These are phyloP conservation scores for Fusarium coffeatum DNA, from an alignment of 2,329 filamentous ascomycete genomes.

Conservation along the genomic window DNA sequence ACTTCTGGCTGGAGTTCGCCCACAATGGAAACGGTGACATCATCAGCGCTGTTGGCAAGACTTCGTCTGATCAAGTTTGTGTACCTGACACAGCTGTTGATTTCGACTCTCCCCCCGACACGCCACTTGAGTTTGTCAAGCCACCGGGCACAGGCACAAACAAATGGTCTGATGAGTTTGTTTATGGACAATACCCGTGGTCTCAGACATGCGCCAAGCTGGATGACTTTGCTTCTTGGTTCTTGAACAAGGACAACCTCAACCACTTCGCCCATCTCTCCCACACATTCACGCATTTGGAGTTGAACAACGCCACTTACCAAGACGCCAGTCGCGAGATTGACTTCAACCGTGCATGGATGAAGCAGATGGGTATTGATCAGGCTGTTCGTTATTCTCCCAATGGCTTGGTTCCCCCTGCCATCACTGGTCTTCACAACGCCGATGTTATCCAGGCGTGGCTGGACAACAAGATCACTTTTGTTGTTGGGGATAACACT, in stretches of 20 bases:
- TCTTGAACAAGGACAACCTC: slow-evolving; percentile 24
- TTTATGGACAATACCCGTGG: slow-evolving; percentile 20
- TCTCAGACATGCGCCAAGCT: slow-evolving; percentile 25
- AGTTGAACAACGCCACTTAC: slow-evolving; percentile 36
- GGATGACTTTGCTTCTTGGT: slow-evolving; percentile 34
- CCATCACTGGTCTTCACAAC: slow-evolving; percentile 36
- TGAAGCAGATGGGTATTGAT: slow-evolving; percentile 29
- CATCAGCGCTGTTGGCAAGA: slow-evolving; percentile 3
- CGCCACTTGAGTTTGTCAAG: slow-evolving; percentile 29
- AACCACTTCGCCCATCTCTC: slow-evolving; percentile 33
- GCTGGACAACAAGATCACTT: slow-evolving; percentile 25
- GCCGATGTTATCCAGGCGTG: slow-evolving; percentile 33
- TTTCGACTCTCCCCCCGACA: slow-evolving; percentile 11
- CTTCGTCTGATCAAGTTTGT: background rate
- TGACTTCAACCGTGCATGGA: slow-evolving; percentile 32
- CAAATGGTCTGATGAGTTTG: slow-evolving; percentile 17
- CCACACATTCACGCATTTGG: slow-evolving; percentile 32
- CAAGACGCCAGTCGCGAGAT: slow-evolving; percentile 31
- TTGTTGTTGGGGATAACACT: slow-evolving; percentile 34
- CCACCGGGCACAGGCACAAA: slow-evolving; percentile 19
- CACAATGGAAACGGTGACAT: slow-evolving; percentile 37
- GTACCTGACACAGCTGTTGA: slow-evolving; percentile 11
- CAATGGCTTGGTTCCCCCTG: slow-evolving; percentile 27
- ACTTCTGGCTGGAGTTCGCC: slow-evolving; percentile 30
- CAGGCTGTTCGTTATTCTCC: slow-evolving; percentile 21